Evolutionary conservation across 1,139 yeast species (phyloP), one percentile per base, ranked within the genome.

Genomic region (Candida glucosophila): DNA sequence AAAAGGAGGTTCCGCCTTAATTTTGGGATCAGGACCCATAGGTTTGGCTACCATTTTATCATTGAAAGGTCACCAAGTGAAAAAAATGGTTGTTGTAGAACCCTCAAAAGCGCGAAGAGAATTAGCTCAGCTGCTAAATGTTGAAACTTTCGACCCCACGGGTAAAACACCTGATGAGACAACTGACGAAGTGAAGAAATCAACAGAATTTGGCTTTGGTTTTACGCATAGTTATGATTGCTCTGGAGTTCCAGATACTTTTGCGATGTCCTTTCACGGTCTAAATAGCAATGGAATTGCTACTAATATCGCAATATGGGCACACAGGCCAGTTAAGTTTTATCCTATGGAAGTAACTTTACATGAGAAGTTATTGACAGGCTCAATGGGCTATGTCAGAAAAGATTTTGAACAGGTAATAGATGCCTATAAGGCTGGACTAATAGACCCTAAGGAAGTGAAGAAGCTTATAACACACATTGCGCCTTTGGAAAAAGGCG

Each of bases 1-100:
- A 30, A 43, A 40, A n/a, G 77, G 76, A 15, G 57, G 62, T 20
- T 51, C 64, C 9, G 77, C 73, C 4, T 43, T 73, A 18, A 67
- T 74, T 22, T 45, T 73, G 3, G 78, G 80, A 19, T 72, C 74
- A 25, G 81, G 81, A 5, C 78, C 80, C 15, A 73, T 74, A 41
- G 81, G 81, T 2, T 47, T 73, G 21, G 70, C 75, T 14, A 61
- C 75, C 1, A 54, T 73, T 17, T 48, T 73, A 25, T 77, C 77
- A 1, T 52, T 75, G 23, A 65, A 70, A 34, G 80, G 77, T 6
- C 66, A 66, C 33, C 62, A 68, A 15, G 76, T 75, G 2, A 51
- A 60, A 3, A 58, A 52, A 22, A 71, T 75, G 24, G 70, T 73
- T 6, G 70, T 72, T 15, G 67, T 77, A 22, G 82, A 75, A 44